Conservation (phyloP, 2,329 filamentous ascomycete species). For the Aspergillus oerlinghausenensis region DNA sequence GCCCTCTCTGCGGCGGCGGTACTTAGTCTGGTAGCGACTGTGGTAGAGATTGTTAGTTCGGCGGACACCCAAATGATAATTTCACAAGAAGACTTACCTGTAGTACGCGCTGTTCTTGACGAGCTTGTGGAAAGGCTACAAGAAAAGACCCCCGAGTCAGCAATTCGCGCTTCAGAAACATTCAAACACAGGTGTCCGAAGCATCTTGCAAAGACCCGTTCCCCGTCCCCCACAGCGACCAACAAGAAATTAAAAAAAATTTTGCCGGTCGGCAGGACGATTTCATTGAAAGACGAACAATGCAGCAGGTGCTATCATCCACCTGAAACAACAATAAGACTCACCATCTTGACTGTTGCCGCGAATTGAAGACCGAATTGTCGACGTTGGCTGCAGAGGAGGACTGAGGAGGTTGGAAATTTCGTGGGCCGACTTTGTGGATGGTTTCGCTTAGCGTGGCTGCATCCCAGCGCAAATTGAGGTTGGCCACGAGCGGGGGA, state of each 20-base stretch:
- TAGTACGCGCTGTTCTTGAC: conserved; percentile 99
- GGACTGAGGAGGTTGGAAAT: conserved; percentile 21
- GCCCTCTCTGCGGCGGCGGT: conserved; percentile 90
- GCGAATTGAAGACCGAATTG: conserved; percentile 29
- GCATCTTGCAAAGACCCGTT: conserved; percentile 92
- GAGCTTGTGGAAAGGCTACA: conserved; percentile 83
- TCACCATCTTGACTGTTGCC: conserved; percentile 44
- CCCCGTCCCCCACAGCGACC: conserved; percentile 13
- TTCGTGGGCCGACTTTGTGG: conserved; percentile 38
- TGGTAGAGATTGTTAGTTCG: conserved; percentile 12
- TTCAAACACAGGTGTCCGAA: conserved; percentile 63
- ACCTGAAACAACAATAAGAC: conserved; percentile 26
- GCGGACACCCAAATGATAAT: background rate
- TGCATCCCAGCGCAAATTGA: conserved; percentile 31
- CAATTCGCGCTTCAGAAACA: conserved; percentile 97
- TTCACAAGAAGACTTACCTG: conserved; percentile 61
- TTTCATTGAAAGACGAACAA: conserved; percentile 1
- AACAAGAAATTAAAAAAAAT: conserved; percentile 4
- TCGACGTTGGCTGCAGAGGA: conserved; percentile 32
- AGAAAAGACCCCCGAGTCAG: conserved; percentile 74
- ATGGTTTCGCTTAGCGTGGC: conserved; percentile 39
- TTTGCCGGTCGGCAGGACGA: background rate
- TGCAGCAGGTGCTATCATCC: conserved; percentile 19
- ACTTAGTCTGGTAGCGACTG: conserved; percentile 99
- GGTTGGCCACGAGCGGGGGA: conserved; percentile 38